phyloP scores from a whole-genome alignment of 371 early-diverging fungal genomes.

The Mortierella sp. region DNA sequence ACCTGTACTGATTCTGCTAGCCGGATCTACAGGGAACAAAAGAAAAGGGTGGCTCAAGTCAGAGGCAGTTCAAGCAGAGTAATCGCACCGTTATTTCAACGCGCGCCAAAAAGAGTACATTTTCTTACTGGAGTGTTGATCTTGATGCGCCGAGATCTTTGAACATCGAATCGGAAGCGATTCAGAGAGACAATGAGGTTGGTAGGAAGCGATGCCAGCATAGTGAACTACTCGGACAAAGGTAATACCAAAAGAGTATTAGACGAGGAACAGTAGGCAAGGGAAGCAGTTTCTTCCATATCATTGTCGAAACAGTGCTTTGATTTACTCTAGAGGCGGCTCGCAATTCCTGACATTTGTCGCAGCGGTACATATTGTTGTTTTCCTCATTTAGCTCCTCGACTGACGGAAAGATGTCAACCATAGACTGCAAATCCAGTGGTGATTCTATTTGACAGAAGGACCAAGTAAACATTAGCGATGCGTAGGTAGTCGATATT shows the following conservation, averaged over 20 bases:
- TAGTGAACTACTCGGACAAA: conserved; percentile 35
- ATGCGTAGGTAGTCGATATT: no score
- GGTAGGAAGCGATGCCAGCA: conserved; percentile 30
- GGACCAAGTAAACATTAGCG: no score
- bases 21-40: conserved; percentile 15
- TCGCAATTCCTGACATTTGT: conserved; percentile 40
- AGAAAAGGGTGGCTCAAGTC: not conserved
- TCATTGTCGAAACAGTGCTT: not conserved
- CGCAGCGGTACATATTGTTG: conserved; percentile 53
- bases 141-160: conserved; percentile 44
- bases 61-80: not conserved
- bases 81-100: not conserved
- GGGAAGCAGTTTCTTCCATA: not conserved
- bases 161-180: conserved; percentile 53
- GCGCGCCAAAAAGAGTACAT: not conserved
- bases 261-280: no score
- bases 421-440: conserved; percentile 28
- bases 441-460: conserved; percentile 12
- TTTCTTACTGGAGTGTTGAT: conserved; percentile 45
- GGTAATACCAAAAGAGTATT: no score
- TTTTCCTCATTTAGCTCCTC: conserved; percentile 47
- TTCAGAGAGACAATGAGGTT: conserved; percentile 55
- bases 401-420: conserved; percentile 38
- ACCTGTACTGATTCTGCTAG: conserved; percentile 23
- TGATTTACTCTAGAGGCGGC: conserved; percentile 39